Evolutionary conservation across 257 asterid genomes (phyloP).

Genomic region (Eustoma russellianum): DNA sequence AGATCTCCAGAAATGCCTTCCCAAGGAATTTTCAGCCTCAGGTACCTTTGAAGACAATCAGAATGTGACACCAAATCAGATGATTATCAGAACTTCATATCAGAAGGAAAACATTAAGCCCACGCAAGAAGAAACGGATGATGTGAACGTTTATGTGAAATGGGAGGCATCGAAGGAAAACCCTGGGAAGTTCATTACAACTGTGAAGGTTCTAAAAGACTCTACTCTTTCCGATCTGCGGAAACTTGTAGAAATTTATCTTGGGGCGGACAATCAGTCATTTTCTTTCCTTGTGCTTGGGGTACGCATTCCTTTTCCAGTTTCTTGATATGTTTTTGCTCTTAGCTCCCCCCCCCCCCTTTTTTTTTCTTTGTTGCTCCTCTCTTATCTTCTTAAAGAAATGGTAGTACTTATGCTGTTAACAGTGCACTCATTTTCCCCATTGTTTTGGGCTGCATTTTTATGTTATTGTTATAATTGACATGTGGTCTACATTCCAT

Average conservation of each 20-base stretch:
- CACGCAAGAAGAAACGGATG: constrained; percentile 13
- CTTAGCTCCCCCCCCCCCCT: too few relatives aligned
- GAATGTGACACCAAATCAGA: constrained; percentile 11
- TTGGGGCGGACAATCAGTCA: constrained; percentile 46
- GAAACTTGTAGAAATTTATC: constrained; percentile 70
- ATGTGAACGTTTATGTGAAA: constrained; percentile 52
- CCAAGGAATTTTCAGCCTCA: constrained; percentile 8
- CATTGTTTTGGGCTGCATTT: not conserved
- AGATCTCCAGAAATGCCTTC: constrained; percentile 9
- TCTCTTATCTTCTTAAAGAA: too few relatives aligned
- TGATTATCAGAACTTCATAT: constrained; percentile 9
- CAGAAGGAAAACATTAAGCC: constrained; percentile 27
- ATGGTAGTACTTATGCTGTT: too few relatives aligned
- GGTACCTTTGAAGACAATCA: too few relatives aligned
- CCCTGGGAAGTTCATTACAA: constrained; percentile 54
- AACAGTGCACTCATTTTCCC: too few relatives aligned
- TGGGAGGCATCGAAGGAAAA: constrained; percentile 83
- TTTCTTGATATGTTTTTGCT: not conserved
- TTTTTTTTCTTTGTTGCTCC: too few relatives aligned
- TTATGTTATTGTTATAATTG: not conserved
- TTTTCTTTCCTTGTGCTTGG: constrained; percentile 57
- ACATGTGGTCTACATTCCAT: too few relatives aligned
- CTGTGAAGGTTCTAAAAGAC: constrained; percentile 48
- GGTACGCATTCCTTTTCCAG: constrained; percentile 17
- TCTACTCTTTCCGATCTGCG: constrained; percentile 75